These are phyloP conservation scores for Mariannaea sp. DNA, from an alignment of 2,329 filamentous ascomycete genomes.

Conservation along the genomic window DNA sequence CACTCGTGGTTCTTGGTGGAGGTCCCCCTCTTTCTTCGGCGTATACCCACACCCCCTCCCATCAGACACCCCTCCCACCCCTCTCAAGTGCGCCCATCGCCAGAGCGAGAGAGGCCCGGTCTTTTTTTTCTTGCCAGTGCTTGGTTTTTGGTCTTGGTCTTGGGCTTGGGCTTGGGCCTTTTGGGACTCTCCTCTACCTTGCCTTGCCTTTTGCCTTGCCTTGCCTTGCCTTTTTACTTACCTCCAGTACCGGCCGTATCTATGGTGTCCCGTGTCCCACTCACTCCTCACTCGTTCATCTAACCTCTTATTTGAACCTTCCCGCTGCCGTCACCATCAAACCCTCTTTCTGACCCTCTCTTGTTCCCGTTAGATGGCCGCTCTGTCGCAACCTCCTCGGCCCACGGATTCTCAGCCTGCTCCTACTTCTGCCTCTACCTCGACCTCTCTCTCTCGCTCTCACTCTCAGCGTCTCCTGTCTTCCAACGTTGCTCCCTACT, in stretches of 20 bases:
- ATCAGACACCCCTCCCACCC: slow-evolving; percentile 25
- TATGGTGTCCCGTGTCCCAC: slow-evolving; percentile 28
- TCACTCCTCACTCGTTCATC: slow-evolving; percentile 29
- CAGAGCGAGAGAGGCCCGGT: slow-evolving; percentile 15
- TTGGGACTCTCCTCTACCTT: too few species aligned
- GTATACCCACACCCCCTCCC: not conserved
- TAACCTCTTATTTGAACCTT: slow-evolving; percentile 43
- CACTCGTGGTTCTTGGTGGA: slow-evolving; percentile 6
- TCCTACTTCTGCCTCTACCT: slow-evolving; percentile 23
- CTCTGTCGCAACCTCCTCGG: slow-evolving; percentile 45
- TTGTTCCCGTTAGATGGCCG: slow-evolving; percentile 53
- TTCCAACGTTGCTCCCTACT: slow-evolving; percentile 35
- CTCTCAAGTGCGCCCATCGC: slow-evolving; percentile 22
- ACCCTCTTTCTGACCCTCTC: slow-evolving; percentile 38
- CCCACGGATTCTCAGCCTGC: slow-evolving; percentile 40
- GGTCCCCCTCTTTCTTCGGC: not conserved
- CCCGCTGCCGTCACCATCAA: slow-evolving; percentile 39
- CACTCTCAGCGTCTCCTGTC: slow-evolving; percentile 20
- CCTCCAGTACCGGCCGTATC: slow-evolving; percentile 20
- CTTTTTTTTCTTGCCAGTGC: slow-evolving; percentile 12
- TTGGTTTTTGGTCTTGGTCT: slow-evolving; percentile 16
- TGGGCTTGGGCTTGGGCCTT: slow-evolving; percentile 18
- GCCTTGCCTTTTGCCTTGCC: slow-evolving; percentile 17
- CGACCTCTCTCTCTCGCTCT: slow-evolving; percentile 32
- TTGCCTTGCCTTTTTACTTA: slow-evolving; percentile 26